Evolutionary conservation across 257 asterid genomes (phyloP).

Genomic region (Thymus quinquecostatus): DNA sequence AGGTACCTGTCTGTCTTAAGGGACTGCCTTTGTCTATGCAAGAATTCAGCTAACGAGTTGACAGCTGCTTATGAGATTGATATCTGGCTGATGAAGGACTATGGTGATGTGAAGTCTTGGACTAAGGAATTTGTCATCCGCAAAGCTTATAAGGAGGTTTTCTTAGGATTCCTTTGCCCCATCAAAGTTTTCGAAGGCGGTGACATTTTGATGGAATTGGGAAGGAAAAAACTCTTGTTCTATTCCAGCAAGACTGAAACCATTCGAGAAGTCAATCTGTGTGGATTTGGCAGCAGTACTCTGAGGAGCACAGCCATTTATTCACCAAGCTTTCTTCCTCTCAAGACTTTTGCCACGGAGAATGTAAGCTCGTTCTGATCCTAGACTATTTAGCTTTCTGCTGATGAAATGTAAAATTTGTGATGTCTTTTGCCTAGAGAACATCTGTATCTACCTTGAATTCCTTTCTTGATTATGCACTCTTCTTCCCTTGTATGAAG

Average conservation of each 20-base stretch:
- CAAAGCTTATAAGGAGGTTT: neutral
- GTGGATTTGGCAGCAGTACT: neutral
- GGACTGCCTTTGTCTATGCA: neutral
- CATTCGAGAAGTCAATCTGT: neutral
- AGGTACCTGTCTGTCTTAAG: neutral
- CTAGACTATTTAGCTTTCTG: too few species aligned
- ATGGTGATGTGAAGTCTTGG: neutral
- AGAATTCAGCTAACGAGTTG: neutral
- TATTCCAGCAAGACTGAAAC: neutral
- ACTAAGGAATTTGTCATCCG: neutral
- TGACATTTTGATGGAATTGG: neutral
- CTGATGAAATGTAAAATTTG: neutral
- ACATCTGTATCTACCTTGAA: neutral
- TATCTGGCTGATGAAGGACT: neutral
- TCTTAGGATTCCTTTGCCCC: neutral
- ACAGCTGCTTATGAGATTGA: neutral
- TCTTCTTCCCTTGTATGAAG: too few species aligned
- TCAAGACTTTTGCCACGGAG: neutral
- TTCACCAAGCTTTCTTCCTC: conserved; percentile 1
- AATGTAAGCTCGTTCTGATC: neutral
- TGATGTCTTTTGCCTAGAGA: too few species aligned
- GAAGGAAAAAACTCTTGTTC: neutral
- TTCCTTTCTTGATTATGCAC: too few species aligned
- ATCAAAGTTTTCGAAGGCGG: neutral
- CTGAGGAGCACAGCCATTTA: neutral